Conservation (phyloP, 495 filamentous ascomycete genomes). For the Penicillium lagena region DNA sequence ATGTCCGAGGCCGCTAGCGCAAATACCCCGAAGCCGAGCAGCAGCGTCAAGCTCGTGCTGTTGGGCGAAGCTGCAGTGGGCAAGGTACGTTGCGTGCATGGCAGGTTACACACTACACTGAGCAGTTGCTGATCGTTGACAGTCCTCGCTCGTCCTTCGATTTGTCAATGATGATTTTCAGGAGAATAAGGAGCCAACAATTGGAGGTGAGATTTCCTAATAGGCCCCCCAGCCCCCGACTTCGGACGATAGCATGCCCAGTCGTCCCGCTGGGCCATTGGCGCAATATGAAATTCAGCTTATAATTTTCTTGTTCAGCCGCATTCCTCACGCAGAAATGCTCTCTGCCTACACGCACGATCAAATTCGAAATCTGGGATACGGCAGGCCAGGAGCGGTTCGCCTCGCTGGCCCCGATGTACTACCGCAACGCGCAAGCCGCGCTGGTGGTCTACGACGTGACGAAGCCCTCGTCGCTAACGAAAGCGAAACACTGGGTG, state of each 20-base stretch:
- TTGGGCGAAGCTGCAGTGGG: conserved; percentile 96
- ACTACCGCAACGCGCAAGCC: conserved; percentile 98
- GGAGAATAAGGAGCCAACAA: conserved; percentile 99
- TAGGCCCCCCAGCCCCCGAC: not conserved
- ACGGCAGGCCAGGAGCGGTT: conserved; percentile 98
- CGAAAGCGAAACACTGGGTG: conserved; percentile 98
- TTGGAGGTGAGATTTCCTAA: conserved; percentile 67
- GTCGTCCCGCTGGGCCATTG: too few species aligned
- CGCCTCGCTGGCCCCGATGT: conserved; percentile 95
- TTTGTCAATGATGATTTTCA: conserved; percentile 99
- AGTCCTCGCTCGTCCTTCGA: conserved; percentile 96
- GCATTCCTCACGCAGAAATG: conserved; percentile 99
- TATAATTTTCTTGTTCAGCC: conserved; percentile 46
- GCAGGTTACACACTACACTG: conserved; percentile 1
- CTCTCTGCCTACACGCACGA: conserved; percentile 88
- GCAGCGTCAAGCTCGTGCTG: conserved; percentile 97
- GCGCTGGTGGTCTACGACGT: conserved; percentile 99
- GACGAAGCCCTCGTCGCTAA: conserved; percentile 90
- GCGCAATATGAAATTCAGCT: not conserved
- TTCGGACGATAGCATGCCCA: too few species aligned
- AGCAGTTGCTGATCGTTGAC: conserved; percentile 13
- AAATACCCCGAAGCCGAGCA: conserved; percentile 85
- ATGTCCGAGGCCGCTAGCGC: conserved; percentile 42
- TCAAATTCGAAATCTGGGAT: conserved; percentile 99
- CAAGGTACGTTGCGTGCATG: conserved; percentile 58